Evolutionary conservation across 192 early-diverging fungal species (phyloP), one percentile per base, ranked within the genome.

Genomic region (Coemansia sp.): DNA sequence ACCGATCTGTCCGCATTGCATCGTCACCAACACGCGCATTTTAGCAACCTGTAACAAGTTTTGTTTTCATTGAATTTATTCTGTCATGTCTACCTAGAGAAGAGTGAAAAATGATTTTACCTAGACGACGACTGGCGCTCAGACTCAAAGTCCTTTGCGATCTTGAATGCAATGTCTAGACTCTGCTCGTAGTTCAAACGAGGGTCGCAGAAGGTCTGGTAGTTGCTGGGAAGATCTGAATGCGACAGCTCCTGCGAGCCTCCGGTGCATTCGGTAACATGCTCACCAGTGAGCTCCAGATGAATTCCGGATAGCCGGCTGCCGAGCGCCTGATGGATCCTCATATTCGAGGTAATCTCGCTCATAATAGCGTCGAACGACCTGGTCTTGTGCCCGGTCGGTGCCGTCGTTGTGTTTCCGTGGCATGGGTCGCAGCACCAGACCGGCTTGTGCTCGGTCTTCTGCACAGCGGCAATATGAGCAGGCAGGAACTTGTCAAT

Each of bases 341-440:
- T 59, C 68, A 98, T 93, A 40, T 89, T 85, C 61, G 85, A 71
- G 7, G 86, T 87, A 57, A 99, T 80, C 71, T 99, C 96, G 55
- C 60, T 63, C 49, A 91, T 89, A 58, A 99, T 99, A 49, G 92
- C 85, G 30, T 92, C 85, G 67, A 95, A 93, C 33, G 90, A 83
- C 37, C 96, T 80, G 2, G 96, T 99, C 80, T 98, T 97, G 63
- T 94, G 80, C 6, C 93, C 92, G 6, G 87, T 80, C 0, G 79
- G 77, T 0, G 90, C 86, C 13, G 85, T 86, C 57, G 91, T 89
- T 14, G 95, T 97, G 80, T 99, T 99, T 63, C 96, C 96, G 70
- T 99, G 96, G 93, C 96, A 96, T 12, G 96, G 96, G 69, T 99
- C 96, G 75, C 89, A 91, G 34, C 83, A 91, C 96, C 96, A 99